phyloP scores from a whole-genome alignment of 2,329 filamentous ascomycete genomes.

The Cryphonectria parasitica region DNA sequence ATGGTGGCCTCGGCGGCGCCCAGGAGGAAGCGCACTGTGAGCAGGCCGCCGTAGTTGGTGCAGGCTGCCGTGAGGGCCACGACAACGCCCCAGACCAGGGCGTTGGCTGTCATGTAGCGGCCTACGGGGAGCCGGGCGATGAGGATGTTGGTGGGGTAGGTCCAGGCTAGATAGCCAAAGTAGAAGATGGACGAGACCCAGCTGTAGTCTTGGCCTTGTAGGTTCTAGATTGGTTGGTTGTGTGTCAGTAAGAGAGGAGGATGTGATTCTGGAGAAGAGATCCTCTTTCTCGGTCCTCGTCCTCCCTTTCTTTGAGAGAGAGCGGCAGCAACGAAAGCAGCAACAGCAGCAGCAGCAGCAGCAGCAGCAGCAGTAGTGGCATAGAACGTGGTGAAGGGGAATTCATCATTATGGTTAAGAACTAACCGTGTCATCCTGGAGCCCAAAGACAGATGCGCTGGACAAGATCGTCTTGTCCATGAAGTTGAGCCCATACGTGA shows the following conservation, averaged over 20 bases:
- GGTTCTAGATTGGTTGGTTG: constrained; percentile 31
- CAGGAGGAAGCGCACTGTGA: constrained; percentile 56
- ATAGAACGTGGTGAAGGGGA: too few species aligned
- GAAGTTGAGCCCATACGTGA: constrained; percentile 63
- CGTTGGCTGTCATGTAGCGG: constrained; percentile 52
- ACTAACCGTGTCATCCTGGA: constrained; percentile 50
- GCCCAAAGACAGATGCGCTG: constrained; percentile 59
- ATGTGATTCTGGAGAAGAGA: background rate
- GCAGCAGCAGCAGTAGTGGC: too few species aligned
- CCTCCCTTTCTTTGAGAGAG: too few species aligned
- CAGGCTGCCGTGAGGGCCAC: constrained; percentile 52
- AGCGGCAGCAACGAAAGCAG: too few species aligned
- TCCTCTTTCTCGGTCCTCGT: too few species aligned
- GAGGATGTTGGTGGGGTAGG: constrained; percentile 48
- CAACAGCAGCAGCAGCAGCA: too few species aligned
- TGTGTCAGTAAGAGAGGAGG: background rate
- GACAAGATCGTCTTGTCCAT: constrained; percentile 65
- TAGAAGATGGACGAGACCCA: constrained; percentile 53
- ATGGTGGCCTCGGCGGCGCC: constrained; percentile 60
- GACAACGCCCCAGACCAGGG: constrained; percentile 54
- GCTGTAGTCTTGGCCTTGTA: constrained; percentile 49
- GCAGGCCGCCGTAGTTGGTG: constrained; percentile 51
- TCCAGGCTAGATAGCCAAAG: constrained; percentile 45
- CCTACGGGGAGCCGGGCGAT: constrained; percentile 52
- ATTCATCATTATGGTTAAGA: background rate